Evolutionary conservation across 192 early-diverging fungal species (phyloP), one percentile per base, ranked within the genome.

Genomic region (Geranomyces variabilis): DNA sequence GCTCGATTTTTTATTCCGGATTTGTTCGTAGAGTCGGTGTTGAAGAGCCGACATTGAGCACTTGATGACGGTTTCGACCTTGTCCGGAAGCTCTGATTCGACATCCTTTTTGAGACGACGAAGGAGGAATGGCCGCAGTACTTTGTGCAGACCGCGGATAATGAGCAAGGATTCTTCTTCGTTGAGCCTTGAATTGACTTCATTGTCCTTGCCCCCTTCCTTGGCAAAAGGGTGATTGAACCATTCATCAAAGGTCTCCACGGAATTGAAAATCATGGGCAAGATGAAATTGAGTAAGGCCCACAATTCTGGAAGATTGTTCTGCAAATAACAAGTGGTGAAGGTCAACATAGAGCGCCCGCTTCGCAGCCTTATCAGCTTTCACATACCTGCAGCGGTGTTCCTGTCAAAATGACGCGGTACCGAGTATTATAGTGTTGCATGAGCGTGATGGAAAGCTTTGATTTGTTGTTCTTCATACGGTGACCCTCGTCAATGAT

Each of bases 401-500:
- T 99, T 62, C 96, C 97, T 0, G 97, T 99, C 73, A 99, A 81
- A 82, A 99, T 96, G 53, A 98, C 82, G 29, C 96, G 89, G 77
- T 95, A 98, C 9, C 94, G 90, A 2, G 91, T 90, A 30, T 80
- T 83, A 79, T 99, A 99, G 78, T 90, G 89, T 77, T 95, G 92
- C 34, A 92, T 90, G 74, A 99, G 79, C 33, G 92, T 94, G 13
- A 81, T 78, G 22, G 93, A 91, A 34, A 99, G 84, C 72, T 94
- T 95, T 21, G 93, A 93, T 41, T 93, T 81, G 46, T 90, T 78
- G 76, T 98, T 99, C 83, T 99, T 99, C 93, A 99, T 94, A 65
- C 97, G 92, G 79, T 99, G 97, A 67, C 97, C 97, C 78, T 99
- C 97, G 74, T 99, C 97, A 70, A 98, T 94, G 74, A 99, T 97